phyloP scores from a whole-genome alignment of 345 rosid species.

The Ceriops decandra region DNA sequence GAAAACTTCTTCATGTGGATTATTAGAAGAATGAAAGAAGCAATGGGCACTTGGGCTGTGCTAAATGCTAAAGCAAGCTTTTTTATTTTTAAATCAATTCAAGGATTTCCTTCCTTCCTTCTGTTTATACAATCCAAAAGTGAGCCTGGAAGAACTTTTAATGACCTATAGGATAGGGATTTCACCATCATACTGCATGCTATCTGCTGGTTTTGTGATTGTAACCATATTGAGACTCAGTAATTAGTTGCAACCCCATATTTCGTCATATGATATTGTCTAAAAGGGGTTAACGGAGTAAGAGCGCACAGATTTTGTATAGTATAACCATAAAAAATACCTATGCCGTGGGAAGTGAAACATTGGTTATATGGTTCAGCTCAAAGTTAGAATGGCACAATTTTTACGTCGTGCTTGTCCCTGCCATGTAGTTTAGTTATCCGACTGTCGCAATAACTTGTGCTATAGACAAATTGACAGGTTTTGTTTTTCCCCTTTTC shows the following conservation, averaged over 20 bases:
- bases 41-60: constrained; percentile 1
- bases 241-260: too few species aligned
- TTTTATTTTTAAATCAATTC: too few species aligned
- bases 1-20: neutral
- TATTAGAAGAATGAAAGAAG: neutral
- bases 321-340: too few species aligned
- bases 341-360: neutral
- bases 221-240: neutral
- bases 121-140: too few species aligned
- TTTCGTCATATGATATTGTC: too few species aligned
- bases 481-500: constrained; percentile 2
- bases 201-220: constrained; percentile 7
- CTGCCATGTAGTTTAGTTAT: too few species aligned
- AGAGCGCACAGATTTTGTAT: too few species aligned
- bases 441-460: neutral
- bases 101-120: too few species aligned
- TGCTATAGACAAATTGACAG: constrained; percentile 4
- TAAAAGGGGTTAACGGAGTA: too few species aligned
- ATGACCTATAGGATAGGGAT: neutral
- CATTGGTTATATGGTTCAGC: neutral
- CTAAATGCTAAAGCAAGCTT: neutral
- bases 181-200: neutral
- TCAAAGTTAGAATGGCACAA: neutral
- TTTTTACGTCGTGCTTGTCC: too few species aligned
- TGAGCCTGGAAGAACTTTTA: too few species aligned